Percentiles rank a stretch among this genome's conserved stretches.
Conservation (phyloP, 805 yeast species). For the Kregervanrija fluxuum region DNA sequence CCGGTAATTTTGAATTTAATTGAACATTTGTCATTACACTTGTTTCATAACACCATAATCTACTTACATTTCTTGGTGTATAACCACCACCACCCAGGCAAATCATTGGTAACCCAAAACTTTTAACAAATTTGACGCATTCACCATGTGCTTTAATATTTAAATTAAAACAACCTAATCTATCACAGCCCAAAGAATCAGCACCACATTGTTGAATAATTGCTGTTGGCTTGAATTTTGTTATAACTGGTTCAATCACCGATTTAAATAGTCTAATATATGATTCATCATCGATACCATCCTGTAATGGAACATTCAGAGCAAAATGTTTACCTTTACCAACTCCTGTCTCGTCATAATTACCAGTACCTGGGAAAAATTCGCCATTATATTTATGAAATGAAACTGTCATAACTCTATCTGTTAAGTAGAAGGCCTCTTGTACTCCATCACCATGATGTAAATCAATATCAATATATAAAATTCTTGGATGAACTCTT, state of each 20-base stretch:
- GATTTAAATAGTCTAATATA: constrained; percentile 72
- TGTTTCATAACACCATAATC: constrained; percentile 96
- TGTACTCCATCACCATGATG: constrained; percentile 99
- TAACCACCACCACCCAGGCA: constrained; percentile 98
- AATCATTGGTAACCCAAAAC: constrained; percentile 83
- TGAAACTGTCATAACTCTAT: constrained; percentile 92
- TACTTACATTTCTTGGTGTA: constrained; percentile 89
- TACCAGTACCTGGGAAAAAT: constrained; percentile 97
- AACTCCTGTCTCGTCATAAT: constrained; percentile 80
- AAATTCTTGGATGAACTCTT: constrained; percentile 84
- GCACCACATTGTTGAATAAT: constrained; percentile 98
- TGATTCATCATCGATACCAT: constrained; percentile 91
- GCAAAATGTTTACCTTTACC: constrained; percentile 86
- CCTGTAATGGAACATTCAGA: constrained; percentile 85
- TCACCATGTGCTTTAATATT: constrained; percentile 93
- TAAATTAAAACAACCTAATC: constrained; percentile 89
- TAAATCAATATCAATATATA: constrained; percentile 89
- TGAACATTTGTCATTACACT: constrained; percentile 77
- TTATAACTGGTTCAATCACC: constrained; percentile 83
- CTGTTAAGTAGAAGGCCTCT: constrained; percentile 92
- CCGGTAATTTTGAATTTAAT: constrained; percentile 70
- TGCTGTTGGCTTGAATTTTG: constrained; percentile 87
- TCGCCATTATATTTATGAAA: constrained; percentile 93
- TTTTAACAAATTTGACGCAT: constrained; percentile 83
- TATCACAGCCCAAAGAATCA: constrained; percentile 87